Conservation (phyloP, 2,329 filamentous ascomycete genomes). For the Blumeria hordei region DNA sequence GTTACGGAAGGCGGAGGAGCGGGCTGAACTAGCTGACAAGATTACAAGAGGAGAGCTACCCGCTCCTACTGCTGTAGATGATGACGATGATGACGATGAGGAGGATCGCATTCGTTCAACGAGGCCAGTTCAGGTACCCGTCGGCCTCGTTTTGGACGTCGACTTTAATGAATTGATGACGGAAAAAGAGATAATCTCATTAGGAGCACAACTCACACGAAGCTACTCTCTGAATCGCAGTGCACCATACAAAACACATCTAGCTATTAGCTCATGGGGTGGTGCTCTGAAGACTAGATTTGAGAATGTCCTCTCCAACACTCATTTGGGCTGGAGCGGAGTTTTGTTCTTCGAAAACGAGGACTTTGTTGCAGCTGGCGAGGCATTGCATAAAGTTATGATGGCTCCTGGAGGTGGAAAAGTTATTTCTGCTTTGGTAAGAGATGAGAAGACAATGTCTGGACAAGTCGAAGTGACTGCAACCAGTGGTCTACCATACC, state of each 20-base stretch:
- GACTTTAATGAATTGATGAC: conserved; percentile 79
- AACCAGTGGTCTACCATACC: too few species aligned
- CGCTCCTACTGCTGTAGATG: conserved; percentile 3
- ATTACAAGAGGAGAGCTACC: conserved; percentile 10
- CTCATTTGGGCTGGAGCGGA: conserved; percentile 59
- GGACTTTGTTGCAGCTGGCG: conserved; percentile 40
- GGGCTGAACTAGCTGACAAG: conserved; percentile 21
- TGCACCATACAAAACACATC: conserved; percentile 39
- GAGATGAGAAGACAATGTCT: too few species aligned
- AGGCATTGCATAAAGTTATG: conserved; percentile 46
- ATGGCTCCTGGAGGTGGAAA: conserved; percentile 3
- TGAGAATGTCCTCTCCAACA: conserved; percentile 44
- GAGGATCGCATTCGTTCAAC: neutral
- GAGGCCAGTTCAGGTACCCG: conserved; percentile 33
- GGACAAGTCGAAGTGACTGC: too few species aligned
- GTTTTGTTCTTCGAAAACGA: conserved; percentile 50
- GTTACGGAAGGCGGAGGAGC: conserved; percentile 22
- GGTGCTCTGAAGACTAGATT: conserved; percentile 56
- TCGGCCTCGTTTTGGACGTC: conserved; percentile 73
- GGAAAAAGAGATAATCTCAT: conserved; percentile 61
- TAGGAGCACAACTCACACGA: conserved; percentile 63
- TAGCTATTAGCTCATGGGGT: conserved; percentile 58
- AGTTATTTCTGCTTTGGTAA: too few species aligned
- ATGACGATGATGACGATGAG: conserved; percentile 1
- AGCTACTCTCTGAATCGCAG: conserved; percentile 73